Conservation (phyloP, 2,329 filamentous ascomycete genomes). For the Falciphora oryzae region DNA sequence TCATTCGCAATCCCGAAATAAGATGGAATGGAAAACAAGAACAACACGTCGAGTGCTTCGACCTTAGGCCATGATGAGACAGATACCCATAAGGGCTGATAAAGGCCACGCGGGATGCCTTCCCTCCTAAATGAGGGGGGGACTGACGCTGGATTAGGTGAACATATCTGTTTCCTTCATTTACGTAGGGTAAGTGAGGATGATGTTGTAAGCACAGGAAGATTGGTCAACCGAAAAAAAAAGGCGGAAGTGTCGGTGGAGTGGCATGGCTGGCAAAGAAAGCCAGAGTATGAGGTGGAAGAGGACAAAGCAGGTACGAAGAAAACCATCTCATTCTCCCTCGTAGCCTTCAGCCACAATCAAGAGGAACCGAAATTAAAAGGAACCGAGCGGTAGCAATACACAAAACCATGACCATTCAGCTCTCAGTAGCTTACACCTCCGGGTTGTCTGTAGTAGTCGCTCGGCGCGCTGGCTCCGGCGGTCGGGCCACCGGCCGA, state of each 20-base stretch:
- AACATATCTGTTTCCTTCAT: background rate
- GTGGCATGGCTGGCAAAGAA: too few relatives aligned
- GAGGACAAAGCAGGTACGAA: too few relatives aligned
- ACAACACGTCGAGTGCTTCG: too few relatives aligned
- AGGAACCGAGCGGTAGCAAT: background rate
- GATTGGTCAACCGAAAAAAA: background rate
- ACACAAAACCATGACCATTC: background rate
- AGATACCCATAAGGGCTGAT: too few relatives aligned
- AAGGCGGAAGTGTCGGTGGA: background rate
- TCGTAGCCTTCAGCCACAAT: background rate
- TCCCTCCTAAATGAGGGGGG: too few relatives aligned
- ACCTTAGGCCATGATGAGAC: too few relatives aligned
- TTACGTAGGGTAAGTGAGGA: background rate
- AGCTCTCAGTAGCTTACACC: conserved; percentile 15
- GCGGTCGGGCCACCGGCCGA: conserved; percentile 13
- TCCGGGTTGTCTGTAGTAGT: conserved; percentile 46
- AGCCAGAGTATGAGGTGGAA: too few relatives aligned
- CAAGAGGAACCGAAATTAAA: background rate
- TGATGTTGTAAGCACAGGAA: background rate
- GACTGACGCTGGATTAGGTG: background rate
- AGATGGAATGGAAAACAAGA: too few relatives aligned
- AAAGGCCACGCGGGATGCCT: too few relatives aligned
- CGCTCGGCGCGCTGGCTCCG: conserved; percentile 44
- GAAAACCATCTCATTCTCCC: background rate
- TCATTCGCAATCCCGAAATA: too few relatives aligned